A percentile compares a stretch with the other conserved stretches of the same genome.
Evolutionary conservation across 2,329 filamentous ascomycete genomes (phyloP).

Genomic region (Fusarium multiceps): DNA sequence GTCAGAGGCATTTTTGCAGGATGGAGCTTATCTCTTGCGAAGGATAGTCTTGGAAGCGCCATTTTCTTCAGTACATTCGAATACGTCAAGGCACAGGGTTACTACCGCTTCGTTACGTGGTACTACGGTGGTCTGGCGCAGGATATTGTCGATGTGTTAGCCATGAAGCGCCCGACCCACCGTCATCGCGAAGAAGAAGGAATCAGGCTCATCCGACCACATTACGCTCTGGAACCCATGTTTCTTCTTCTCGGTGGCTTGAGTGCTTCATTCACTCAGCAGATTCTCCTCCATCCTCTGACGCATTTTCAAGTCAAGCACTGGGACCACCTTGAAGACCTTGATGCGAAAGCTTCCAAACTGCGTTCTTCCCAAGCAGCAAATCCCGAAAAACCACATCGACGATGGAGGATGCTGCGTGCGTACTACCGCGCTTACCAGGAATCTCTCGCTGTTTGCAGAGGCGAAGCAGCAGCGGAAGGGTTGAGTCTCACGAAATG

Average conservation of each 20-base stretch:
- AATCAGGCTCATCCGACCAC: conserved; percentile 71
- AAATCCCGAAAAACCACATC: conserved; percentile 49
- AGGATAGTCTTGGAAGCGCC: conserved; percentile 76
- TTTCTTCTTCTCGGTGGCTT: conserved; percentile 78
- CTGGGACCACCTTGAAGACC: conserved; percentile 77
- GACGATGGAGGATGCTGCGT: conserved; percentile 65
- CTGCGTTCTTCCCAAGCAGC: conserved; percentile 52
- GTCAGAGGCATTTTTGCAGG: conserved; percentile 78
- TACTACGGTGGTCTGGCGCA: conserved; percentile 72
- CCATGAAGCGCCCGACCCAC: conserved; percentile 56
- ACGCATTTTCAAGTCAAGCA: conserved; percentile 77
- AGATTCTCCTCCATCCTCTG: conserved; percentile 76
- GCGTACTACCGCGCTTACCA: conserved; percentile 78
- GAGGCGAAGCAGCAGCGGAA: conserved; percentile 65
- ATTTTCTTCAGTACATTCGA: conserved; percentile 82
- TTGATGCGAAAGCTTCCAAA: conserved; percentile 70
- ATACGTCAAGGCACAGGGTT: conserved; percentile 77
- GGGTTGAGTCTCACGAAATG: conserved; percentile 69
- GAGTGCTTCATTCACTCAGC: conserved; percentile 74
- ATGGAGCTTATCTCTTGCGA: conserved; percentile 74
- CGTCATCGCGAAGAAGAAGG: conserved; percentile 41
- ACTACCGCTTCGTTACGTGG: conserved; percentile 76
- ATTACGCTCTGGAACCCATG: conserved; percentile 79
- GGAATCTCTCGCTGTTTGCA: conserved; percentile 72
- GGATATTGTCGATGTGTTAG: conserved; percentile 62